Conservation (phyloP, 2,329 filamentous ascomycete species). For the Beauveria asiatica region DNA sequence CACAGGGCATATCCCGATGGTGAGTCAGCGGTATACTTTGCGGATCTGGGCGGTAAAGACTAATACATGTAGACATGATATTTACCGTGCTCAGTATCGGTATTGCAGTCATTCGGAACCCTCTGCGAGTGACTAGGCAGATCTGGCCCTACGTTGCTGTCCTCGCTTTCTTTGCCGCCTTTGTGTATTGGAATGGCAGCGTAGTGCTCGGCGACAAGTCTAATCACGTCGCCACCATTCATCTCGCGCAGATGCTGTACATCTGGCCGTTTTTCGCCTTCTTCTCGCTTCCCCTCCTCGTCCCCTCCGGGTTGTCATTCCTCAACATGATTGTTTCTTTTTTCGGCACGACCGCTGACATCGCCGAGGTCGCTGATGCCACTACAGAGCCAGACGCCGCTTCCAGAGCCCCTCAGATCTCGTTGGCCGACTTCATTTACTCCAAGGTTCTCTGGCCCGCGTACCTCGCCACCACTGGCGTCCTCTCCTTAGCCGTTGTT, state of each 20-base stretch:
- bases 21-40: constrained; percentile 21
- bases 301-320: constrained; percentile 40
- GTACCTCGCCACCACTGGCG: constrained; percentile 27
- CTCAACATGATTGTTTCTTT: constrained; percentile 13
- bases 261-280: constrained; percentile 86
- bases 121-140: constrained; percentile 34
- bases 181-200: constrained; percentile 80
- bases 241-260: constrained; percentile 89
- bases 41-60: constrained; percentile 13
- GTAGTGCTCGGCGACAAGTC: constrained; percentile 93
- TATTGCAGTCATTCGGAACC: constrained; percentile 46
- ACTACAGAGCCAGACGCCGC: background rate
- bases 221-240: constrained; percentile 83
- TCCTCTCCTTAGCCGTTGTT: constrained; percentile 42
- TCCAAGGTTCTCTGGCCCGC: constrained; percentile 28
- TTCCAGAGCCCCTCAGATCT: constrained; percentile 7
- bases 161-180: constrained; percentile 58
- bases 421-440: constrained; percentile 18
- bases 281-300: constrained; percentile 74
- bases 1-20: constrained; percentile 40
- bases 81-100: constrained; percentile 55
- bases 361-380: too few species aligned
- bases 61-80: constrained; percentile 36
- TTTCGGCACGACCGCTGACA: background rate
- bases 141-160: constrained; percentile 55